Base-by-base conservation (phyloP, 306 rosid species). In the Datisca glomerata region DNA sequence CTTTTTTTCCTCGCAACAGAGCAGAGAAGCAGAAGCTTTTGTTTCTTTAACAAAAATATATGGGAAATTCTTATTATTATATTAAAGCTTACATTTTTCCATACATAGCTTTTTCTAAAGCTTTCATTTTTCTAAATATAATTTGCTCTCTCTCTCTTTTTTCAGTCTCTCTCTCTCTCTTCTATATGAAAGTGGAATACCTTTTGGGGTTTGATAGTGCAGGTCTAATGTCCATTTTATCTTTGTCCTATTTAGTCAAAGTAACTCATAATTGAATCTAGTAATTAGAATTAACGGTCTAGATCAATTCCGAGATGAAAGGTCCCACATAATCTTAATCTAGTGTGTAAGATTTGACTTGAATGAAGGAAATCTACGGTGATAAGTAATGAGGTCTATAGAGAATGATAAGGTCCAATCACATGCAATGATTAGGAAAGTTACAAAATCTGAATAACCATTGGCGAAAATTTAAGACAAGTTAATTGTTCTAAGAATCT, bases 1-100 rank as follows among this genome's bases (percentile, higher is more conserved):
- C 78, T 64, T 77, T 67, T 65, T 59, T 50, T 41, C 70, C 18
- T 36, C 59, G 12, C 52, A 65, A 47, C 53, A 43, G 32, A 74
- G 49, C 53, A 43, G 69, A 60, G 47, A 69, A 47, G n/a, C 56
- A 49, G 56, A 45, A 58, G 44, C 48, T 38, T 60, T 61, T 41
- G 45, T 57, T 63, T 41, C 41, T n/a, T n/a, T n/a, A n/a, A n/a
- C n/a, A n/a, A n/a, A n/a, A n/a, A n/a, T n/a, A n/a, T n/a, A n/a
- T n/a, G n/a, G n/a, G n/a, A n/a, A n/a, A n/a, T n/a, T n/a, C n/a
- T n/a, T n/a, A n/a, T n/a, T 57, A 8, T 8, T 31, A 31, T 8
- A 8, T 3, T 8, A 31, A 31, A 31, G 36, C 36, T 31, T 41
- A 50, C 52, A 43, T 22, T 22, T 55, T 55, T 56, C n/a, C 33